Evolutionary conservation across 2,329 filamentous ascomycete genomes (phyloP), one percentile per base, ranked within the genome.

Genomic region (Zalaria sp.): DNA sequence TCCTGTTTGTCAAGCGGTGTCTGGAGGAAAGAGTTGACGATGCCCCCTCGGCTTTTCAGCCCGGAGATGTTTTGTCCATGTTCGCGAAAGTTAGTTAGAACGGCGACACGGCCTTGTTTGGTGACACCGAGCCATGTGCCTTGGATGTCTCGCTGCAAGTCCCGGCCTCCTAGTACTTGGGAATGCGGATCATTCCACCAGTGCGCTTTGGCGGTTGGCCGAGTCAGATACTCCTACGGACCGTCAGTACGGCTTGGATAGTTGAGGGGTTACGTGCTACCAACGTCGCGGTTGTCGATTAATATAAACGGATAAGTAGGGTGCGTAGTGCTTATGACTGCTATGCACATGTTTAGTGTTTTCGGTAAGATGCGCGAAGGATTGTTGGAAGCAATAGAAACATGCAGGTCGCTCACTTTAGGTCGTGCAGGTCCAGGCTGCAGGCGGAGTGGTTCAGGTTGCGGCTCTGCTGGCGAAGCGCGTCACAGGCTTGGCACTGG

Each of bases 81-180:
- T 54, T 79, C 76, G 34, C 73, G 72, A 54, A 76, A 80, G 57
- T 81, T 81, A 39, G 77, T 80, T 28, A 81, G 63, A 4, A 77
- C 71, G 3, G 75, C 75, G 37, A 81, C 54, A 43, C 74, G 73
- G 27, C 77, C 77, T 47, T 76, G 65, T 28, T 63, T 67, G 5
- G 75, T 79, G 43, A 80, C 64, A 18, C 74, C 77, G 38, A 80
- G 69, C 77, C 77, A 81, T 45, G 77, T 80, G 25, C 77, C 77
- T 42, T 75, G 72, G 34, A 65, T 69, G 9, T 67, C 55, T 26
- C 76, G 71, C 38, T 77, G 71, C 7, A 79, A 64, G 53, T 81
- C 77, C 36, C 75, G 73, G 25, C 75, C 75, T 27, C 73, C 75
- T 5, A 80, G 63, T 42, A 81, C 68, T 46, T 77, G 63, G 10